Percentiles rank a stretch among this genome's conserved stretches.
phyloP scores from a whole-genome alignment of 352 stramenopile species.

The Phytophthora pini region DNA sequence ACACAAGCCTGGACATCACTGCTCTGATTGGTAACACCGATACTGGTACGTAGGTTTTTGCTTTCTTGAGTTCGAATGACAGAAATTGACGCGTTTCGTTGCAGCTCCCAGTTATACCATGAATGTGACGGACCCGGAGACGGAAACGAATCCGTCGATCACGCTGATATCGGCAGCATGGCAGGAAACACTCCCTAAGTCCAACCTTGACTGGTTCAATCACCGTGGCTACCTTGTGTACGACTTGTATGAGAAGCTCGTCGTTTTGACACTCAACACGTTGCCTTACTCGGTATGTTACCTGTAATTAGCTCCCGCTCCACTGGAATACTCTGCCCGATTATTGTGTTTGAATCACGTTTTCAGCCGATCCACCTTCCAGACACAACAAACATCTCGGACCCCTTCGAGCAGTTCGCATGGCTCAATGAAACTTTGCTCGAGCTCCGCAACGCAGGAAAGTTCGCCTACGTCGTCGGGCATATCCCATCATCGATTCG shows the following conservation, averaged over 20 bases:
- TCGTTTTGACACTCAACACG: slow-evolving; percentile 79
- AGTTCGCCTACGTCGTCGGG: slow-evolving; percentile 85
- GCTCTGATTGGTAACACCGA: slow-evolving; percentile 76
- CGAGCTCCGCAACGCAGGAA: slow-evolving; percentile 40
- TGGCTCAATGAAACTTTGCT: slow-evolving; percentile 84
- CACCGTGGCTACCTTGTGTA: slow-evolving; percentile 61
- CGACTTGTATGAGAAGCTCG: slow-evolving; percentile 62
- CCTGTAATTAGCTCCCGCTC: neutral
- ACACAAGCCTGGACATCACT: slow-evolving; percentile 50
- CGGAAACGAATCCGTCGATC: slow-evolving; percentile 56
- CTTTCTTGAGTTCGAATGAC: neutral
- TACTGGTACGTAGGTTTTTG: slow-evolving; percentile 38
- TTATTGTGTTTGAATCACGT: no score
- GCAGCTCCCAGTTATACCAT: slow-evolving; percentile 72
- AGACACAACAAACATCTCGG: slow-evolving; percentile 56
- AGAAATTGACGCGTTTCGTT: neutral
- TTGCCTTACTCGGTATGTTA: slow-evolving; percentile 69
- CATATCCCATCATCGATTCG: slow-evolving; percentile 92
- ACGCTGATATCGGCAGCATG: slow-evolving; percentile 57
- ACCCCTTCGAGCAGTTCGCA: slow-evolving; percentile 91
- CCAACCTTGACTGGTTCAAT: slow-evolving; percentile 63
- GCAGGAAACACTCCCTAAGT: slow-evolving; percentile 50
- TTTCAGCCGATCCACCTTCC: slow-evolving; percentile 66
- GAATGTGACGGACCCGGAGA: slow-evolving; percentile 65
- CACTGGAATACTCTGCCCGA: no score